Base-by-base conservation (phyloP, 2,329 filamentous ascomycete genomes). In the Scolecobasidium constrictum region DNA sequence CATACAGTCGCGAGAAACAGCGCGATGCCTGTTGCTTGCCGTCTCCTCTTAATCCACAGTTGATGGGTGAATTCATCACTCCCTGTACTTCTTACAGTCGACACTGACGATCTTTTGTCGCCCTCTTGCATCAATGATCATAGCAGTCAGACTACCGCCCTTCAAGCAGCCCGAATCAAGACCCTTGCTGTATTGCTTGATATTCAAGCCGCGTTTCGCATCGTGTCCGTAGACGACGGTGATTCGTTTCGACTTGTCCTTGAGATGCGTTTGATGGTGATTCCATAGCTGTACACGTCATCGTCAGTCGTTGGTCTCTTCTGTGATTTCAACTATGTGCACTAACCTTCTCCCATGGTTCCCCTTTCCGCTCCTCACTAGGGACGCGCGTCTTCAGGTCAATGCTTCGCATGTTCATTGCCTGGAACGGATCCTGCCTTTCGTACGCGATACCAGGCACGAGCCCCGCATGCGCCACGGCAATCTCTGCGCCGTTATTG, bases 331-430 rank as follows among this genome's bases (percentile, higher is more conserved):
- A 37, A n/a, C n/a, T n/a, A n/a, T n/a, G 43, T 46, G 36, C 17
- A 43, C 51, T 40, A 49, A 71, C 63, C 52, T 79, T 73, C 40
- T 77, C 71, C 86, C 86, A 93, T 12, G 73, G 72, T 23, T 73
- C 68, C 40, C 81, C 82, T 4, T 57, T 61, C 42, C 52, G 61
- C 48, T 53, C 67, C 48, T 65, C 65, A 42, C 66, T 75, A 3
- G 77, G 78, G 11, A 75, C 63, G 46, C 77, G 71, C 9, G 75
- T 78, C 9, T 69, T 63, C 15, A 78, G 71, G 50, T 83, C 71
- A 42, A 94, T 74, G 5, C 79, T 84, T 44, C 87, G 78, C 85
- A 98, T 93, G 56, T 86, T 92, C 87, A 95, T 95, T 33, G 84
- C 83, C 40, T 82, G 80, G 59, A 77, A 79, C 0, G 87, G 82